These are phyloP conservation scores for Aspergillus quadricinctus DNA, from an alignment of 2,329 filamentous ascomycete genomes.

Conservation along the genomic window DNA sequence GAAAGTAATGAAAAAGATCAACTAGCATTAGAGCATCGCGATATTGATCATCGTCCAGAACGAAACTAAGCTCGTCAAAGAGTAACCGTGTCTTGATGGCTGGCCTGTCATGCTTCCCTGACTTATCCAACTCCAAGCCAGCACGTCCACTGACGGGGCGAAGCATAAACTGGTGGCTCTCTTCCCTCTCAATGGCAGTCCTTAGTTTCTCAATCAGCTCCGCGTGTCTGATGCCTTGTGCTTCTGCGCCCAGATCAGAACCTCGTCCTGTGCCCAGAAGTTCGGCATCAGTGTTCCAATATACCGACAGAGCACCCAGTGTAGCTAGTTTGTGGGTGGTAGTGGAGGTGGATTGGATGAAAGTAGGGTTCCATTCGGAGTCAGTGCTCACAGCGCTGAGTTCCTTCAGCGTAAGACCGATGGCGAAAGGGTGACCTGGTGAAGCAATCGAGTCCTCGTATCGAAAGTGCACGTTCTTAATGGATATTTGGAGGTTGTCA, in stretches of 20 bases:
- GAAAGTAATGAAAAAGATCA: conserved; percentile 97
- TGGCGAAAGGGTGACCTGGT: conserved; percentile 88
- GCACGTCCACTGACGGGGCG: conserved; percentile 94
- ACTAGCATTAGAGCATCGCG: conserved; percentile 97
- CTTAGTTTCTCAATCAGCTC: conserved; percentile 75
- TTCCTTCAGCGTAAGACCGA: conserved; percentile 88
- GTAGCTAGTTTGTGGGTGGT: conserved; percentile 93
- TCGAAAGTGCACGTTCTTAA: conserved; percentile 97
- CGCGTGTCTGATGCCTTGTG: conserved; percentile 61
- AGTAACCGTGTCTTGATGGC: conserved; percentile 87
- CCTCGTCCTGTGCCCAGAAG: conserved; percentile 80
- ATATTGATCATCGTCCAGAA: conserved; percentile 97
- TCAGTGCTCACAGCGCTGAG: conserved; percentile 97
- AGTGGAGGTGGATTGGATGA: conserved; percentile 79
- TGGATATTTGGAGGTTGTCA: conserved; percentile 93
- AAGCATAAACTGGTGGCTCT: conserved; percentile 87
- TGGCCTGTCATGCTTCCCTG: conserved; percentile 69
- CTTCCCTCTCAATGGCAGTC: conserved; percentile 70
- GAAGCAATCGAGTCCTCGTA: conserved; percentile 97
- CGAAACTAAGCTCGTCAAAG: conserved; percentile 95
- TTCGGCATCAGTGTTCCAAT: conserved; percentile 94
- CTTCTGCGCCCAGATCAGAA: conserved; percentile 53
- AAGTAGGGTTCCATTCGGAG: conserved; percentile 89
- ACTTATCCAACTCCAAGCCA: conserved; percentile 93
- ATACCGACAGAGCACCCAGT: conserved; percentile 82